These are phyloP conservation scores for Synchytrium microbalum DNA, from an alignment of 371 early-diverging fungal species.

Conservation along the genomic window DNA sequence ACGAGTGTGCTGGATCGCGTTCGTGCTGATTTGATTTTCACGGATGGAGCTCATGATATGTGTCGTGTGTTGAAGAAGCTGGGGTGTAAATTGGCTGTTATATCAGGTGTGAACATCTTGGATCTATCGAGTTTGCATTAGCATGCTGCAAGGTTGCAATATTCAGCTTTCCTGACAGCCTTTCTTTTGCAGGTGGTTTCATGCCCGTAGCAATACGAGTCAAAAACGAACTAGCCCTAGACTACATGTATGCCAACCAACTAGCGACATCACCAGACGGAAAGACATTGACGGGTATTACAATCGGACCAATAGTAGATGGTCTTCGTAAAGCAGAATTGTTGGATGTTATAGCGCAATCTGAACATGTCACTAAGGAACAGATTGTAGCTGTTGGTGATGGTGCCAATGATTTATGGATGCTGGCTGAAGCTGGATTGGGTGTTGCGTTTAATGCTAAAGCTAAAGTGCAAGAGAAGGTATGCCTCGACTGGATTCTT, in stretches of 20 bases:
- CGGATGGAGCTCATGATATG: conserved; percentile 82
- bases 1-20: conserved; percentile 69
- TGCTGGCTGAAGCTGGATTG: conserved; percentile 92
- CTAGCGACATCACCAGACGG: conserved; percentile 80
- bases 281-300: conserved; percentile 71
- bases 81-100: conserved; percentile 90
- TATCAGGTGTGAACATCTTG: conserved; percentile 55
- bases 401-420: conserved; percentile 98
- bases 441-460: conserved; percentile 99
- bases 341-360: conserved; percentile 87
- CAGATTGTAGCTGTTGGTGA: conserved; percentile 98
- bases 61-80: conserved; percentile 81
- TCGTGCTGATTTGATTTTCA: conserved; percentile 66
- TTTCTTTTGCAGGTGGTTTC: conserved; percentile 66
- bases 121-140: not conserved
- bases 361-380: conserved; percentile 72
- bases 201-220: conserved; percentile 86
- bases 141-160: not conserved
- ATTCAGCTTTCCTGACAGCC: not conserved
- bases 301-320: conserved; percentile 81
- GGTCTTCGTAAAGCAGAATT: conserved; percentile 89
- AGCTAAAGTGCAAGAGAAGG: conserved; percentile 85
- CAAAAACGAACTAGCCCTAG: conserved; percentile 77
- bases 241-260: conserved; percentile 95
- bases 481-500: conserved; percentile 10